Base-by-base conservation (phyloP, 139 green algal species). In the Trebouxia sp. region DNA sequence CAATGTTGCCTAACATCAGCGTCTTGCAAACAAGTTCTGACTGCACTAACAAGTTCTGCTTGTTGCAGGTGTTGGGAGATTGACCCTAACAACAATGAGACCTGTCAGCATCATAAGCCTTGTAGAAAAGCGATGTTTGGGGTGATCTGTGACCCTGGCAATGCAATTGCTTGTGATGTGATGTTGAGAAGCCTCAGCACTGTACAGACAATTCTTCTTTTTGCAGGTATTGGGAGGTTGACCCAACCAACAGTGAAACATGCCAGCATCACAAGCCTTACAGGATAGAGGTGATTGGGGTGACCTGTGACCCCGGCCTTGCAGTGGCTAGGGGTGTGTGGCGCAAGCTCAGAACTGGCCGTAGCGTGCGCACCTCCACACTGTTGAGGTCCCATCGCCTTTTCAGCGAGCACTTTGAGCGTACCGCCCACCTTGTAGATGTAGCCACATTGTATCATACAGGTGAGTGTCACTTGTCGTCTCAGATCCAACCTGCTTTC, bases 371-470 rank as follows among this genome's bases (percentile, higher is more conserved):
- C n/a, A 66, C 86, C 42, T 26, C n/a, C 28, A 66, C 55, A 2
- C 87, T 88, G 78, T 81, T 91, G 37, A 76, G 87, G 28, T 88
- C 82, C 5, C 85, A 89, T 77, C 76, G 83, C 35, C 79, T 86
- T 12, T 88, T 87, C 80, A 78, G 51, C 51, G 67, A 85, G 38
- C 84, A 87, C 47, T 87, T 83, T 79, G 85, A 86, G 47, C 42
- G 56, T 8, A 72, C 82, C 26, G 84, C 83, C 17, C 47, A 83
- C 28, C 55, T 86, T 9, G 84, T 85, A 30, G 87, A 91, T 78
- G 75, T 37, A 37, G 87, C 87, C 24, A 89, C 87, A 1, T 82
- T 91, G 51, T 91, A 89, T 58, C 83, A 89, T 69, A 91, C 87
- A 50, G 87, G 87, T 67, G 67, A 30, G 26, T 48, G 2, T 14